A percentile compares a stretch with the other conserved stretches of the same genome.
phyloP scores from a whole-genome alignment of 2,329 filamentous ascomycete genomes.

The Drechslerella coelobrocha region DNA sequence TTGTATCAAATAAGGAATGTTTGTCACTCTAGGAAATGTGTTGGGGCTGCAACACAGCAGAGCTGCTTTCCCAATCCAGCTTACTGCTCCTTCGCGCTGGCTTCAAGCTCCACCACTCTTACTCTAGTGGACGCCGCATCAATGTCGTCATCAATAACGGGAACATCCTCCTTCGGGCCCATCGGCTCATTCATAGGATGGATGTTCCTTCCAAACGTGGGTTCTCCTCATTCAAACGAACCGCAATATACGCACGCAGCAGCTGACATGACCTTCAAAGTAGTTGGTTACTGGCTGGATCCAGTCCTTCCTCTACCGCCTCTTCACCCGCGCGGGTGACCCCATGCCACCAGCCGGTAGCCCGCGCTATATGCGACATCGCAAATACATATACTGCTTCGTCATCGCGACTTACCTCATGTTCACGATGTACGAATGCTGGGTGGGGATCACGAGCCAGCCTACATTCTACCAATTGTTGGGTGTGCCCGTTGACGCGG shows the following conservation, averaged over 20 bases:
- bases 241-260: background rate
- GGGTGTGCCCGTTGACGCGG: conserved; percentile 71
- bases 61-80: background rate
- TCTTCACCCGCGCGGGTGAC: conserved; percentile 88
- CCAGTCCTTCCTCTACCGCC: conserved; percentile 82
- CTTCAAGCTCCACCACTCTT: background rate
- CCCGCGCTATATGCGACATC: conserved; percentile 74
- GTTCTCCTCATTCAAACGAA: background rate
- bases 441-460: conserved; percentile 74
- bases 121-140: background rate
- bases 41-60: conserved; percentile 24
- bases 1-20: background rate
- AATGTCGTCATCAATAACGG: conserved; percentile 18
- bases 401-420: conserved; percentile 75
- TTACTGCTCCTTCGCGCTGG: background rate
- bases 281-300: conserved; percentile 79
- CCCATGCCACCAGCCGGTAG: conserved; percentile 75
- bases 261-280: conserved; percentile 24
- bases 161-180: conserved; percentile 26
- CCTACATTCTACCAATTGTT: conserved; percentile 83
- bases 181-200: conserved; percentile 45
- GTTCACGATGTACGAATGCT: conserved; percentile 83
- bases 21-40: conserved; percentile 8
- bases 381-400: conserved; percentile 79
- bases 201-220: conserved; percentile 43